Conservation (phyloP, 2,329 filamentous ascomycete species). For the Pleurostoma richardsiae region DNA sequence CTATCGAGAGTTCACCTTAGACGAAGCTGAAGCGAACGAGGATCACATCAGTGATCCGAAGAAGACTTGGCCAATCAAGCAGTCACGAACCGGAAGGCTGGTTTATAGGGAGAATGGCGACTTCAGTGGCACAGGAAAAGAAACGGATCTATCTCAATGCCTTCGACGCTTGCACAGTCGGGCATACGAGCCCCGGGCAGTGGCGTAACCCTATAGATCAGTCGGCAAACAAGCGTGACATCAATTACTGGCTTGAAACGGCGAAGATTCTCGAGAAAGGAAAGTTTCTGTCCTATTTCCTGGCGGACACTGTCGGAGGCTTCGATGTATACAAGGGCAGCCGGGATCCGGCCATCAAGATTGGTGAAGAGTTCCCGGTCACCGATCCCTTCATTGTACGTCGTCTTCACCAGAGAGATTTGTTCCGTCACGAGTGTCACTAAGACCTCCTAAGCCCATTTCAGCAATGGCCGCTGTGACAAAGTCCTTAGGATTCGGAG, state of each 20-base stretch:
- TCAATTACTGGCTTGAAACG: not conserved
- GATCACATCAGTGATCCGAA: too few relatives aligned
- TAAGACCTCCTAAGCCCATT: constrained; percentile 1
- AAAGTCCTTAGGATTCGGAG: constrained; percentile 7
- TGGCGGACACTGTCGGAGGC: constrained; percentile 7
- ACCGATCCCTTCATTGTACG: constrained; percentile 60
- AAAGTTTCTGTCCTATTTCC: constrained; percentile 2
- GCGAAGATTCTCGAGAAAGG: constrained; percentile 2
- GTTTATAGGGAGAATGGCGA: not conserved
- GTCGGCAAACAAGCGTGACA: not conserved
- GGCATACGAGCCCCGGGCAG: constrained; percentile 3
- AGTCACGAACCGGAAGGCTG: too few relatives aligned
- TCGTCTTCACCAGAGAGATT: not conserved
- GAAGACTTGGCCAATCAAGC: too few relatives aligned
- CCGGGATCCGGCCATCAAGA: constrained; percentile 50
- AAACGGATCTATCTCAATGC: not conserved
- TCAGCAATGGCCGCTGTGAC: constrained; percentile 10
- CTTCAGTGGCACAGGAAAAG: not conserved
- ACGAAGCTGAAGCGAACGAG: too few relatives aligned
- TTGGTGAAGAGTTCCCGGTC: constrained; percentile 66
- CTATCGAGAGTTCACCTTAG: too few relatives aligned
- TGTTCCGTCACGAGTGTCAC: not conserved
- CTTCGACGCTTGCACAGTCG: not conserved
- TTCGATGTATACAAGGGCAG: constrained; percentile 8
- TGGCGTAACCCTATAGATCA: constrained; percentile 4